Evolutionary conservation across 176 grass and related monocot genomes (phyloP), one percentile per base, ranked within the genome.

Genomic region (Eragrostis nindensis): DNA sequence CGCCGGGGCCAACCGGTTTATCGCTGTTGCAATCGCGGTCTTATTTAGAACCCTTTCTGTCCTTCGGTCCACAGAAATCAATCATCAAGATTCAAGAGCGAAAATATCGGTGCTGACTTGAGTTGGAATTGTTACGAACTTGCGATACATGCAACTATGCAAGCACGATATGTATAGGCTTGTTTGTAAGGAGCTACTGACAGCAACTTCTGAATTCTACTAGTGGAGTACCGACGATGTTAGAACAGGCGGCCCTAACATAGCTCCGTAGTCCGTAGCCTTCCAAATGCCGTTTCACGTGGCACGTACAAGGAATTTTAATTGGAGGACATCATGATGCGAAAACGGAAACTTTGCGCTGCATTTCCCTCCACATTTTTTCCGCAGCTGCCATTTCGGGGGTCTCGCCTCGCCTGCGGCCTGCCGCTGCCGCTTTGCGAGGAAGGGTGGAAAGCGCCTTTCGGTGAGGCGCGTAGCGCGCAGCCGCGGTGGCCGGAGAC

Each of bases 311-410:
- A 15, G 22, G 43, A 62, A 73, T 26, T 47, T 71, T 16, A 22
- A 45, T 48, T 5, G 66, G 86, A 67, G 39, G 72, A 79, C 86
- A 84, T 19, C 68, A 74, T 88, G 73, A 83, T 83, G 48, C 69
- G 15, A 16, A 73, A 71, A 47, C 15, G 29, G 80, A 83, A 84
- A 84, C 81, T 84, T 70, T 68, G 69, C 50, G 18, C 70, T 19
- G 75, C 10, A 40, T 38, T 48, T 55, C 6, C 22, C 55, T 19
- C 8, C 16, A 0, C 7, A n/a, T 17, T 59, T 43, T 56, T 41
- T n/a, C 43, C 73, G 15, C 74, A 3, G 59, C 67, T 66, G 59
- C 80, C 47, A 52, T 32, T 40, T 64, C 18, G 19, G 50, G 50
- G 43, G 54, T 21, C 9, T n/a, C n/a, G n/a, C n/a, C n/a, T n/a